These are phyloP conservation scores for Prinsepia uniflora DNA, from an alignment of 306 rosid genomes.

Conservation along the genomic window DNA sequence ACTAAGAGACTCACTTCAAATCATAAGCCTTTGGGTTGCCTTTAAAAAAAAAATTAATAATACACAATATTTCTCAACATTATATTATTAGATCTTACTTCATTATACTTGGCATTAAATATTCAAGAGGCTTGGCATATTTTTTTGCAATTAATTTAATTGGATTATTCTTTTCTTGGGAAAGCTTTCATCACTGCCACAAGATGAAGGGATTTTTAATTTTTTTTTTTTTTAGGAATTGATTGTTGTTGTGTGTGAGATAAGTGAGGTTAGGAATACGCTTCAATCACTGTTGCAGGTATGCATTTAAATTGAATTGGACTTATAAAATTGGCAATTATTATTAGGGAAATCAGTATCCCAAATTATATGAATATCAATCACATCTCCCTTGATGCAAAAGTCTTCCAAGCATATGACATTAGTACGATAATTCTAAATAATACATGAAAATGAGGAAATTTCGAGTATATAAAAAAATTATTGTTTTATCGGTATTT, in stretches of 20 bases:
- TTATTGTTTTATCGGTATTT: background rate
- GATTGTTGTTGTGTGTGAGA: conserved; percentile 11
- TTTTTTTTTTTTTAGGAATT: background rate
- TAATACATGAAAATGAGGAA: background rate
- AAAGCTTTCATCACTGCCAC: conserved; percentile 27
- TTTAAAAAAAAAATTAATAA: too few species aligned
- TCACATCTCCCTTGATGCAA: background rate
- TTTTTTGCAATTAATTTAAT: conserved; percentile 23
- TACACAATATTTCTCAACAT: conserved; percentile 24
- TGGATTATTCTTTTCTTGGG: conserved; percentile 34
- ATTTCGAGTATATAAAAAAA: background rate
- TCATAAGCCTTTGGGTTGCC: conserved; percentile 27
- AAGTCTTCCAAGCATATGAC: background rate
- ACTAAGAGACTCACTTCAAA: conserved; percentile 20
- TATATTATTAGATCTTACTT: conserved; percentile 46
- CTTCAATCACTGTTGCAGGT: conserved; percentile 21
- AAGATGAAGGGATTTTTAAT: background rate
- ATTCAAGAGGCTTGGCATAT: conserved; percentile 24
- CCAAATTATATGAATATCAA: background rate
- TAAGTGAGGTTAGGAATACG: conserved; percentile 14
- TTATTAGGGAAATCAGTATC: background rate
- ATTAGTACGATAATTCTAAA: background rate
- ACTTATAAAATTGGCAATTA: background rate
- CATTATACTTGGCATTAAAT: background rate
- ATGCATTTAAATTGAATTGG: conserved; percentile 9